Conservation (phyloP, 768 basidiomycete species). For the Tremella mesenterica region DNA sequence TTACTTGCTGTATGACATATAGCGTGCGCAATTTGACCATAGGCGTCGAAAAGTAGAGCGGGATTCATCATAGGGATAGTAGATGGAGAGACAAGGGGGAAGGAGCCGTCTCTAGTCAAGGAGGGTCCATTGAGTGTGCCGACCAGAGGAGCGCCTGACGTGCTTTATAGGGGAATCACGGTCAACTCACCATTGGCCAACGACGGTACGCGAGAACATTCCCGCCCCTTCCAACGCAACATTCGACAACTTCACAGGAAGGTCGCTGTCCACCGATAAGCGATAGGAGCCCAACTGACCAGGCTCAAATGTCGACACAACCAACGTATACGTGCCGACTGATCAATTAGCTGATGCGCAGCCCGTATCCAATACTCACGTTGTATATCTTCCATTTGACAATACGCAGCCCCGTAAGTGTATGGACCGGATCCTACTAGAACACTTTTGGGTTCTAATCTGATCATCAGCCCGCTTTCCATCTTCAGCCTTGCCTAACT, state of each 20-base stretch:
- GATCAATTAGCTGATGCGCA: background rate
- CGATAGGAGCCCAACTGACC: slow-evolving; percentile 58
- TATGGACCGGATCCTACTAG: slow-evolving; percentile 70
- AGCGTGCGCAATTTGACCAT: too few species aligned
- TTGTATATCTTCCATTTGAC: slow-evolving; percentile 49
- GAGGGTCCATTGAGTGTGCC: too few species aligned
- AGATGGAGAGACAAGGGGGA: too few species aligned
- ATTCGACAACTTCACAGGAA: slow-evolving; percentile 54
- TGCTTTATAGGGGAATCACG: background rate
- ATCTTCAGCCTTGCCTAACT: too few species aligned
- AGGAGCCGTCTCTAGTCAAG: too few species aligned
- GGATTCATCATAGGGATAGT: too few species aligned
- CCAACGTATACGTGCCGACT: slow-evolving; percentile 73
- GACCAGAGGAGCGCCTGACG: too few species aligned
- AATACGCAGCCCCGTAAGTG: slow-evolving; percentile 62
- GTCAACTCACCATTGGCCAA: slow-evolving; percentile 62
- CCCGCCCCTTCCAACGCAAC: slow-evolving; percentile 85
- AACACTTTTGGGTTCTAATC: slow-evolving; percentile 50
- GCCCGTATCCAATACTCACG: slow-evolving; percentile 47
- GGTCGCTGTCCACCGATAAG: slow-evolving; percentile 57
- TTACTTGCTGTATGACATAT: background rate
- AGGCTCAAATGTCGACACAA: slow-evolving; percentile 79
- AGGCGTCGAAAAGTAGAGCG: too few species aligned
- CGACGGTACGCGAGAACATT: slow-evolving; percentile 64
- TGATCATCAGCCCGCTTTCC: too few species aligned